phyloP scores from a whole-genome alignment of 2,329 filamentous ascomycete genomes.

The Atkinsonella hypoxylon region DNA sequence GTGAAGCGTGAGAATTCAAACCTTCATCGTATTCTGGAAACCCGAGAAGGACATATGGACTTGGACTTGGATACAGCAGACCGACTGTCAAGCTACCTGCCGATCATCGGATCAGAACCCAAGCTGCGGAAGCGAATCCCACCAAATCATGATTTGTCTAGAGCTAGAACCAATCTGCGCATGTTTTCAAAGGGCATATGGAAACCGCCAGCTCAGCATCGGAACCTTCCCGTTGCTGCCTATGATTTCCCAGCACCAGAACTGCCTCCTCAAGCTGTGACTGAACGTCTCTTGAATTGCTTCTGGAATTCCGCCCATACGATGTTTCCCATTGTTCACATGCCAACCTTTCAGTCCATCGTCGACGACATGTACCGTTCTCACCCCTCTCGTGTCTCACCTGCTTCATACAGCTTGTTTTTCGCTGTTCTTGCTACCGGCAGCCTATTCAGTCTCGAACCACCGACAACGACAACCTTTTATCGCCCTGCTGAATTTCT shows the following conservation, averaged over 20 bases:
- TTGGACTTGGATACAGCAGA: constrained; percentile 35
- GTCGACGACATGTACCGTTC: constrained; percentile 69
- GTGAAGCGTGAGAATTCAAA: constrained; percentile 70
- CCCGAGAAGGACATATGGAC: constrained; percentile 37
- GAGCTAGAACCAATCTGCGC: constrained; percentile 60
- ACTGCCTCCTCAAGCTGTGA: constrained; percentile 57
- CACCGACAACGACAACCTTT: constrained; percentile 38
- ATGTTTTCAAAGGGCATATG: constrained; percentile 68
- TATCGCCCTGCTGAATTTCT: constrained; percentile 51
- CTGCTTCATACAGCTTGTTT: constrained; percentile 67
- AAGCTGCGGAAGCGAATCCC: constrained; percentile 49
- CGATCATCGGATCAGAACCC: constrained; percentile 54
- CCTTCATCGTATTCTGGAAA: constrained; percentile 52
- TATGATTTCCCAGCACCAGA: constrained; percentile 46
- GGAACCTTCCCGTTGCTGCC: constrained; percentile 34
- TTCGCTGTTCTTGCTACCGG: constrained; percentile 78
- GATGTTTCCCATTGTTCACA: constrained; percentile 77
- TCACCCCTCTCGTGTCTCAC: constrained; percentile 42
- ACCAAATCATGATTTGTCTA: constrained; percentile 55
- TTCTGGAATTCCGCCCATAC: constrained; percentile 71
- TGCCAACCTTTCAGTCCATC: constrained; percentile 67
- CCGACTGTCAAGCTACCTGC: constrained; percentile 43
- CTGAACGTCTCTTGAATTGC: constrained; percentile 60
- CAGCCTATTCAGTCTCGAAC: constrained; percentile 54
- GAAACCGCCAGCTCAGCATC: constrained; percentile 61